Percentiles rank a stretch among this genome's conserved stretches.
Evolutionary conservation across 2,329 filamentous ascomycete genomes (phyloP).

Genomic region (Cladophialophora bantiana): DNA sequence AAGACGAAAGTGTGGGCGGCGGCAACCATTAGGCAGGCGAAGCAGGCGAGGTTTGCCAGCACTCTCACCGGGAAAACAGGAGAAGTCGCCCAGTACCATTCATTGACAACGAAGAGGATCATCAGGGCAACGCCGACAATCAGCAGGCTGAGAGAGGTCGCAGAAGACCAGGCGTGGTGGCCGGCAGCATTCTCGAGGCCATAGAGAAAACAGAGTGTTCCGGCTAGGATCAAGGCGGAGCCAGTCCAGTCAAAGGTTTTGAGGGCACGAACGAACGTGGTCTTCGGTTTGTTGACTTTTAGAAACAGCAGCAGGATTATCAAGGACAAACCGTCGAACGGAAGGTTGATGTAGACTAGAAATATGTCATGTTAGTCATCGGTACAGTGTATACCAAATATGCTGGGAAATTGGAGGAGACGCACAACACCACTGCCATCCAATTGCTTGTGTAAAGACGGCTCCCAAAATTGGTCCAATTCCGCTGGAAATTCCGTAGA

Average conservation of each 20-base stretch:
- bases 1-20: slow-evolving; percentile 15
- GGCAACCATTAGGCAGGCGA: slow-evolving; percentile 66
- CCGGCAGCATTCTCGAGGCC: slow-evolving; percentile 79
- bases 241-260: slow-evolving; percentile 71
- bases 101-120: slow-evolving; percentile 70
- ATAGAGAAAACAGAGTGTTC: slow-evolving; percentile 82
- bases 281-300: no score
- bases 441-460: no score
- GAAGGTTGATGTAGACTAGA: no score
- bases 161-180: slow-evolving; percentile 73
- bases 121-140: slow-evolving; percentile 72
- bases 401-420: no score
- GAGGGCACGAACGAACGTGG: no score
- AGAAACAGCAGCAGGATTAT: no score
- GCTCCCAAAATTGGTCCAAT: no score
- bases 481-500: no score
- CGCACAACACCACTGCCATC: no score
- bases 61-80: slow-evolving; percentile 73
- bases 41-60: slow-evolving; percentile 63
- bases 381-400: no score
- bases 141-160: slow-evolving; percentile 76
- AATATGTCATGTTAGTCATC: no score
- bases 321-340: no score
- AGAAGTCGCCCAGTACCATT: slow-evolving; percentile 52
- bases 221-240: slow-evolving; percentile 70